These are phyloP conservation scores for Salisapilia sapeloensis DNA, from an alignment of 352 stramenopile species.

Conservation along the genomic window DNA sequence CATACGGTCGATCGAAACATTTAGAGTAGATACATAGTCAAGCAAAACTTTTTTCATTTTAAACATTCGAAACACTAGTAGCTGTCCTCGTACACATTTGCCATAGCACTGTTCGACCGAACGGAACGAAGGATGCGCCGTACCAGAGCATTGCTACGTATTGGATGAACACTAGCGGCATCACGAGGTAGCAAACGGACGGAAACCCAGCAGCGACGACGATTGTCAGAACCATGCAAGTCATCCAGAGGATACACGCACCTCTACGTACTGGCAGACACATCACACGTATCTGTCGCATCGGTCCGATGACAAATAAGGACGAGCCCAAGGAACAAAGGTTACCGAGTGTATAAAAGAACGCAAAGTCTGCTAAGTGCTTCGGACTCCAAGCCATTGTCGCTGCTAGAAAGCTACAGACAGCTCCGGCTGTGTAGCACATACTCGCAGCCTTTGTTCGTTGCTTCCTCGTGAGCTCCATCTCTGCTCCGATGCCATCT, in stretches of 20 bases:
- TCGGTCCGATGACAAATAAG: constrained; percentile 56
- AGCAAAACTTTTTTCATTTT: too few relatives aligned
- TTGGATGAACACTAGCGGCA: constrained; percentile 60
- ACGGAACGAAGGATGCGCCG: constrained; percentile 64
- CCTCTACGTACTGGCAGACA: constrained; percentile 68
- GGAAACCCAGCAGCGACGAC: constrained; percentile 63
- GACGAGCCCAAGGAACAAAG: constrained; percentile 66
- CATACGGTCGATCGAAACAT: constrained; percentile 43
- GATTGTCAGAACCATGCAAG: constrained; percentile 49
- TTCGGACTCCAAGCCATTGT: constrained; percentile 66
- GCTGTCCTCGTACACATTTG: too few relatives aligned
- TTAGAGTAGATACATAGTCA: too few relatives aligned
- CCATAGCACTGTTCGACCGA: constrained; percentile 60
- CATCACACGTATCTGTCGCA: constrained; percentile 65
- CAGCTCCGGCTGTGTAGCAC: constrained; percentile 50
- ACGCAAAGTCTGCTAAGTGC: constrained; percentile 73
- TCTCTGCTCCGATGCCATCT: constrained; percentile 51
- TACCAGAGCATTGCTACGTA: constrained; percentile 77
- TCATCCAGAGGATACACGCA: constrained; percentile 65
- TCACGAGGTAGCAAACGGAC: constrained; percentile 36
- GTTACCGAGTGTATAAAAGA: constrained; percentile 77
- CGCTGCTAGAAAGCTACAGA: constrained; percentile 65
- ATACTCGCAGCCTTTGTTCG: constrained; percentile 50
- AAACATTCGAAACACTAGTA: too few relatives aligned
- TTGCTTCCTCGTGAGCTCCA: constrained; percentile 64